These are phyloP conservation scores for Penicillium coffeae DNA, from an alignment of 495 filamentous ascomycete species.

Conservation along the genomic window DNA sequence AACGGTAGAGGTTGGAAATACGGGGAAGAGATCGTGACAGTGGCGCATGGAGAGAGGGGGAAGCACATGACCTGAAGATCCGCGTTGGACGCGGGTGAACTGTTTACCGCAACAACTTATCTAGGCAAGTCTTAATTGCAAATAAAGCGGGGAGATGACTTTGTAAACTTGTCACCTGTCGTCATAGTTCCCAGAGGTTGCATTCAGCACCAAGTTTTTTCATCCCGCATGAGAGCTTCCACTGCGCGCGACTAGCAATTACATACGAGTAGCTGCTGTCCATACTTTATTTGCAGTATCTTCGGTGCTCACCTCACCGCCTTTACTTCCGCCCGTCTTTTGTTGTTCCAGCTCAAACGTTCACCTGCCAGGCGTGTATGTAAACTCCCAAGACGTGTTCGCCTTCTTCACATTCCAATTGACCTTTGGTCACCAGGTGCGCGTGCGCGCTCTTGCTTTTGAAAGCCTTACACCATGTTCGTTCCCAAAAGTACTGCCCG, in stretches of 20 bases:
- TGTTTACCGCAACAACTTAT: too few species aligned
- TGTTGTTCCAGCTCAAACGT: slow-evolving; percentile 9
- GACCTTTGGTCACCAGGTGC: slow-evolving; percentile 8
- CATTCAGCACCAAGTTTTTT: too few species aligned
- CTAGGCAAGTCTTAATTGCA: too few species aligned
- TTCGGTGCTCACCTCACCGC: slow-evolving; percentile 20
- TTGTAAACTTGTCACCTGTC: too few species aligned
- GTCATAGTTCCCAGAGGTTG: too few species aligned
- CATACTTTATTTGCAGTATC: too few species aligned
- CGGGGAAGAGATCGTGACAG: too few species aligned
- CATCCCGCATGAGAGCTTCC: too few species aligned
- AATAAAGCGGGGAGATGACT: too few species aligned
- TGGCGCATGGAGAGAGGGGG: not conserved
- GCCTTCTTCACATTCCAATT: slow-evolving; percentile 2
- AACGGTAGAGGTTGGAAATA: too few species aligned
- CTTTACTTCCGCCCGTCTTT: slow-evolving; percentile 7
- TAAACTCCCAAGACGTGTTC: not conserved
- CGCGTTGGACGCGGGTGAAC: not conserved
- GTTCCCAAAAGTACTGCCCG: slow-evolving; percentile 52
- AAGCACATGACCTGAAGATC: not conserved
- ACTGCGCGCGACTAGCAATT: too few species aligned
- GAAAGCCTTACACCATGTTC: slow-evolving; percentile 50
- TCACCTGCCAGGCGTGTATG: not conserved
- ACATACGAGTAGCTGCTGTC: too few species aligned
- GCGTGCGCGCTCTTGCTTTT: not conserved